Evolutionary conservation across 2,329 filamentous ascomycete species (phyloP).

Genomic region (Lojkania enalia): DNA sequence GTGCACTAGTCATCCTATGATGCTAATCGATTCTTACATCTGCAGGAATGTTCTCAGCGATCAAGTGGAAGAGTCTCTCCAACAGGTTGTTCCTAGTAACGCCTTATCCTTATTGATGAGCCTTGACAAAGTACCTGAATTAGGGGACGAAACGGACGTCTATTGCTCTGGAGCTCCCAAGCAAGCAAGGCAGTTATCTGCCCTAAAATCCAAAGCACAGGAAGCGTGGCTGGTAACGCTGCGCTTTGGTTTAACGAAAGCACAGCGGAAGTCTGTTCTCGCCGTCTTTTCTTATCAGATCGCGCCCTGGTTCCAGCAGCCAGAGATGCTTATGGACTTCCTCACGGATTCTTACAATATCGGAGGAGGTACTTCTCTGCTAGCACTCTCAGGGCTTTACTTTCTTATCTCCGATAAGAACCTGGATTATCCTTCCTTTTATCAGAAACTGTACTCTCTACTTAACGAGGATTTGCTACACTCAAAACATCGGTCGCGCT

Average conservation of each 20-base stretch:
- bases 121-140: conserved; percentile 71
- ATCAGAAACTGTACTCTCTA: conserved; percentile 88
- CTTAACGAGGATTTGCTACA: conserved; percentile 85
- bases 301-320: conserved; percentile 85
- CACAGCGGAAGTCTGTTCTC: conserved; percentile 79
- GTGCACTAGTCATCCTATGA: conserved; percentile 35
- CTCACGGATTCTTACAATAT: conserved; percentile 90
- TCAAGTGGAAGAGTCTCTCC: conserved; percentile 25
- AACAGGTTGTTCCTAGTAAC: conserved; percentile 48
- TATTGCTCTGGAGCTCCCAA: conserved; percentile 69
- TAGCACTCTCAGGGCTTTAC: conserved; percentile 90
- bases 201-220: conserved; percentile 80
- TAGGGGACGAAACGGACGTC: conserved; percentile 66
- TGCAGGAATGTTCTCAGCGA: conserved; percentile 31
- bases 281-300: conserved; percentile 75
- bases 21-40: conserved; percentile 2
- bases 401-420: conserved; percentile 93
- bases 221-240: conserved; percentile 85
- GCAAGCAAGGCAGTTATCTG: conserved; percentile 68
- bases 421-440: conserved; percentile 94
- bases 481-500: conserved; percentile 89
- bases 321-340: conserved; percentile 93
- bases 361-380: conserved; percentile 82
- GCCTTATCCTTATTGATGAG: conserved; percentile 65
- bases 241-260: conserved; percentile 65